Evolutionary conservation across 305 asterid genomes (phyloP), one percentile per base, ranked within the genome.

Genomic region (Fraxinus paxiana): DNA sequence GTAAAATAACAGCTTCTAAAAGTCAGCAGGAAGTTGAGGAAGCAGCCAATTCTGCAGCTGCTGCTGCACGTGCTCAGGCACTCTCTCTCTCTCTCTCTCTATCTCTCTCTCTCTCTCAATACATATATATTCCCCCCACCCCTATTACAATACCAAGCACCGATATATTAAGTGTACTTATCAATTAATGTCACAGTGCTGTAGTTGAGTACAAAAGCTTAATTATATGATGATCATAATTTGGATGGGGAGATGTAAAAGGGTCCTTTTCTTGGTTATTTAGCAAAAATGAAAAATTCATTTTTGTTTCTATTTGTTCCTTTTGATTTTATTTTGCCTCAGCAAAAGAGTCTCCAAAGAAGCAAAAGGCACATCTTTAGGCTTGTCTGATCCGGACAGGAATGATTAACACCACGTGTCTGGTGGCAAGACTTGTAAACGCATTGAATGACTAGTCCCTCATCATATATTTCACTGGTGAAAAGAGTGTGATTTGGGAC

Each of bases 11-110:
- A 82, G 94, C 98, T 67, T 56, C 99, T 24, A 96, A 96, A 86
- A 96, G 93, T 86, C 97, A 90, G 83, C 99, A 94, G 92, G 99
- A 96, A 87, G 95, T 92, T 88, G 98, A 90, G 88, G 99, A 96
- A 92, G 95, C 98, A 67, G 98, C 98, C 80, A 87, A 87, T 90
- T 87, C 88, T 71, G 98, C 98, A 8, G 95, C 95, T 34, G 85
- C 85, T n/a, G 98, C 97, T 77, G 99, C 98, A 71, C 94, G 97
- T 26, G 92, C 97, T 82, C 98, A 94, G 95, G 99, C 70, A 81
- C 84, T 82, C 73, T 83, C 80, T 77, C 78, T 82, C 63, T 74
- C 82, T 43, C 81, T 71, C 70, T 83, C 80, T 77, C 78, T 82
- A 56, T 74, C 82, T 43, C 81, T 71, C 70, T 63, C 74, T 65